Base-by-base conservation (phyloP, 768 basidiomycete genomes). In the Boletus coccyginus region DNA sequence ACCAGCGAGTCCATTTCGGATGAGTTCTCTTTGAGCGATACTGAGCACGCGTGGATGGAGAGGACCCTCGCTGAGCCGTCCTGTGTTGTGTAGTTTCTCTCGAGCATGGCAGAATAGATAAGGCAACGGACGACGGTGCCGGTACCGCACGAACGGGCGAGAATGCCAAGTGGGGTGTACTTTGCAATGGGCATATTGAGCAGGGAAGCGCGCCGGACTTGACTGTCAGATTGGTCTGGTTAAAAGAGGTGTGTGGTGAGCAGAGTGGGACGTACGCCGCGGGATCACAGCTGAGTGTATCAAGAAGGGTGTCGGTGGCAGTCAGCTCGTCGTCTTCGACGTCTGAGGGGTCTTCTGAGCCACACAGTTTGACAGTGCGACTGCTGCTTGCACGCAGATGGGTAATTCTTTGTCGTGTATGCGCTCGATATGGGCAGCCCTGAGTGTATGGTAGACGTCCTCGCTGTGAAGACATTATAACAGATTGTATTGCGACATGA, bases 141-240 rank as follows among this genome's bases (percentile, higher is more conserved):
- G 21, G 21, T 21, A 21, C 21, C 21, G 21, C 21, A 21, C 21
- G 21, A 21, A 21, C 21, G 21, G 21, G 21, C 21, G 2, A 21
- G 21, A 21, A 21, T 21, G 21, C 21, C 21, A 21, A 21, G 21
- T 21, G 21, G 21, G 21, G 21, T 21, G 21, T 21, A 21, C 21
- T 21, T 21, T 21, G 2, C 21, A 21, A 21, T 21, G 21, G 21
- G 21, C 21, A 21, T 2, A 21, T 21, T 21, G 21, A 21, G 21
- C 21, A 97, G 75, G 1, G 84, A 81, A 0, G 87, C 85, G 33
- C 88, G 84, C 5, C 95, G 94, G 21, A 98, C 94, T 47, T 98
- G 95, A 3, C 92, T 94, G 64, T 24, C 38, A 3, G 33, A 6
- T 13, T 21, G 14, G 16, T 27, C 44, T 21, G n/a, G 16, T 21